A percentile compares a stretch with the other conserved stretches of the same genome.
Conservation (phyloP, 495 filamentous ascomycete species). For the Talaromyces adpressus region DNA sequence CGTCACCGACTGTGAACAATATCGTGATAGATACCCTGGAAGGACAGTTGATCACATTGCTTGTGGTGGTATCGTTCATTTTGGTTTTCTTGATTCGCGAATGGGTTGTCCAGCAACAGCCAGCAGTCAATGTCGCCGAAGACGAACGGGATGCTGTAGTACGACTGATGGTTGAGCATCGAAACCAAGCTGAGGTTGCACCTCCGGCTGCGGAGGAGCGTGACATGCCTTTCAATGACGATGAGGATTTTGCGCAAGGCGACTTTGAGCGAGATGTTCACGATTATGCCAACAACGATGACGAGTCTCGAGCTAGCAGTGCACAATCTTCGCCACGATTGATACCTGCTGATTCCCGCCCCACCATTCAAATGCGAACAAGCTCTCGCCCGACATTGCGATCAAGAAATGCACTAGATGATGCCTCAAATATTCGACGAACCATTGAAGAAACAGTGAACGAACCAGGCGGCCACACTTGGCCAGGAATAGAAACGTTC, state of each 20-base stretch:
- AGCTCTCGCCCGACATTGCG: constrained; percentile 9
- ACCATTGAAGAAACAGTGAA: constrained; percentile 27
- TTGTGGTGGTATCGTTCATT: constrained; percentile 89
- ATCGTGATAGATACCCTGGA: constrained; percentile 79
- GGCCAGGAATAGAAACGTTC: constrained; percentile 38
- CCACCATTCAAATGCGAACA: constrained; percentile 3
- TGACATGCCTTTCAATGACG: constrained; percentile 13
- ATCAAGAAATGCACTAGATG: constrained; percentile 11
- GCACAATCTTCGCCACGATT: not conserved
- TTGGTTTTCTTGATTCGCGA: constrained; percentile 92
- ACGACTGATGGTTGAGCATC: constrained; percentile 34
- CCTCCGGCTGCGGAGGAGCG: constrained; percentile 11
- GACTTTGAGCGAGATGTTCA: not conserved
- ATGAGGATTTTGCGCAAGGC: not conserved
- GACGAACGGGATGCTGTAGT: constrained; percentile 40
- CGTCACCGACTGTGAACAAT: constrained; percentile 65
- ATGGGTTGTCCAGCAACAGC: constrained; percentile 97
- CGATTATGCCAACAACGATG: constrained; percentile 6
- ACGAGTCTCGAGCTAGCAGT: not conserved
- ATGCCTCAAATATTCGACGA: constrained; percentile 29
- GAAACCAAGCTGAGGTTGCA: constrained; percentile 17
- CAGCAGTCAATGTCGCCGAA: constrained; percentile 55
- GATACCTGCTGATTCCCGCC: constrained; percentile 1
- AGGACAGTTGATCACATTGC: constrained; percentile 84
- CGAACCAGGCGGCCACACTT: constrained; percentile 11